Evolutionary conservation across 257 asterid genomes (phyloP).

Genomic region (Leonotis leonurus): DNA sequence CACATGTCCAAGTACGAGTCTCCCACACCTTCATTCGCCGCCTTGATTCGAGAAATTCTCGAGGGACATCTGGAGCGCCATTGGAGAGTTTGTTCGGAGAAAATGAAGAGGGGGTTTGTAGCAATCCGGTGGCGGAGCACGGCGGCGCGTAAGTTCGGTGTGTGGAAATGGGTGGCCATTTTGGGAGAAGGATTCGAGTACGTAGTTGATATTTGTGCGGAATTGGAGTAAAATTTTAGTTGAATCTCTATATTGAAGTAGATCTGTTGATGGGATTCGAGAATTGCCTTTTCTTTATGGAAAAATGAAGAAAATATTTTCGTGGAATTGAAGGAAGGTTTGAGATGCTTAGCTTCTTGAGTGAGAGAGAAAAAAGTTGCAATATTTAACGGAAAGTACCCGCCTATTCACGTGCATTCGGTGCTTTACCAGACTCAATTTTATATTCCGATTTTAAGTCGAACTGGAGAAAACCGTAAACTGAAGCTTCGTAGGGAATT

Average conservation of each 20-base stretch:
- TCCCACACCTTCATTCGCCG: constrained; percentile 29
- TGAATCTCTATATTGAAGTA: neutral
- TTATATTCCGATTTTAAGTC: neutral
- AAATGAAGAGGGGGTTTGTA: constrained; percentile 18
- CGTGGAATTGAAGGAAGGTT: constrained; percentile 62
- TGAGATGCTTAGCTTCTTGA: constrained; percentile 35
- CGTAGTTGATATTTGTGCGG: constrained; percentile 12
- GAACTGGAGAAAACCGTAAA: constrained; percentile 11
- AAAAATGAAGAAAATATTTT: constrained; percentile 14
- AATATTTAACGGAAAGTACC: constrained; percentile 28
- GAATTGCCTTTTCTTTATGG: neutral
- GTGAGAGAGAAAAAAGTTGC: constrained; percentile 19
- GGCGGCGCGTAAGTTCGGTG: constrained; percentile 40
- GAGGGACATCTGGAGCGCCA: constrained; percentile 5
- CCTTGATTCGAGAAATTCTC: constrained; percentile 28
- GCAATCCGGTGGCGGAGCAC: constrained; percentile 19
- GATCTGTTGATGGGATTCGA: neutral
- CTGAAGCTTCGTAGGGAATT: neutral
- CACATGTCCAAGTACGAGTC: constrained; percentile 90
- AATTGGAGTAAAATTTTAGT: constrained; percentile 6
- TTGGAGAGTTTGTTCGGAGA: constrained; percentile 8
- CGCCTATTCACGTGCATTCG: constrained; percentile 2
- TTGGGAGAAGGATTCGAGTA: constrained; percentile 11
- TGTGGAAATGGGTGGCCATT: constrained; percentile 57
- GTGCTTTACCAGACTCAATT: neutral